Base-by-base conservation (phyloP, 1,284 basidiomycete species). In the Entoloma clypeatum region DNA sequence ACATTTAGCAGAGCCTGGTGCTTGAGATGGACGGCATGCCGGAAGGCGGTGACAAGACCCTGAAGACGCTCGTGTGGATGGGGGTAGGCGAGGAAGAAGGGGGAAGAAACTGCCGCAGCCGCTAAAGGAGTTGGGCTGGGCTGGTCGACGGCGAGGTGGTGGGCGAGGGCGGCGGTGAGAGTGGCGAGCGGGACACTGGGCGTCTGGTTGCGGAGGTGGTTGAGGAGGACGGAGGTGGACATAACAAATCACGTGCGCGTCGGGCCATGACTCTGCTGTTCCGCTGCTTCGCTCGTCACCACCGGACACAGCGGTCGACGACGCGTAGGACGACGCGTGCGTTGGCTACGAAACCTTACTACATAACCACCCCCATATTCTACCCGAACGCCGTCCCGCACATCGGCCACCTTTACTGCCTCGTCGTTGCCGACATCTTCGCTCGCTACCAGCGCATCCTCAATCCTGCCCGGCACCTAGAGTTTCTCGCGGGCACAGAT, bases 401-500 rank as follows among this genome's bases (percentile, higher is more conserved):
- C 55, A 84, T 92, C 31, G 89, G 89, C 0, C 90, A 91, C 54
- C 71, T 92, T 2, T 83, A 91, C 51, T 81, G 86, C 1, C 69
- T 86, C 6, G 79, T 92, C 5, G 69, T 81, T 6, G 85, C 79
- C 1, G 90, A 96, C 59, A 80, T 92, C 13, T 74, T 92, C 49
- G 81, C 89, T 3, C 77, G 93, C 4, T 91, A 82, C 58, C 71
- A 80, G 26, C 68, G 74, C 5, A 68, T 92, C 7, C 60, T 76
- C 7, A 55, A 76, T 29, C 79, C 82, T 0, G 47, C 62, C 7
- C 61, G 72, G 22, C 62, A 67, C 3, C 79, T 89, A 0, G 56
- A 77, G 3, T 85, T 92, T 51, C 70, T 84, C n/a, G 86, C 88
- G 0, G 93, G 93, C 1, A 95, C 92, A 0, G 93, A 96, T 58